Conservation (phyloP, 2,329 filamentous ascomycete genomes). For the Aspergillus unguis region DNA sequence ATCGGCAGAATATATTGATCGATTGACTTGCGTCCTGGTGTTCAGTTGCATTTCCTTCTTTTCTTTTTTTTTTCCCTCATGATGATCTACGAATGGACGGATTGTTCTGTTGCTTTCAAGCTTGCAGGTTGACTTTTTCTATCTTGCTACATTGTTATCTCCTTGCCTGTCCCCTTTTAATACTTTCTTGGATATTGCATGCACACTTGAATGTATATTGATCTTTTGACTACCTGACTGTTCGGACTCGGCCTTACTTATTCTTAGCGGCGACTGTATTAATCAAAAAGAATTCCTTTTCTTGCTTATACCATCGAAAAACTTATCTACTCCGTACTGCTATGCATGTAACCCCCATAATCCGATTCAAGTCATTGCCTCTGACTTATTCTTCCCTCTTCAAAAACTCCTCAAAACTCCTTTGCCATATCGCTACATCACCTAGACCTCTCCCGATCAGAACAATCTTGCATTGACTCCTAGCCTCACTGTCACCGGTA, state of each 20-base stretch:
- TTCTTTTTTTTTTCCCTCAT: neutral
- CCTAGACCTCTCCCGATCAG: constrained; percentile 47
- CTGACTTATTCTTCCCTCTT: constrained; percentile 1
- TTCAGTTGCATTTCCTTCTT: neutral
- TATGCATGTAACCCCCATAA: neutral
- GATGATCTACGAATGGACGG: constrained; percentile 20
- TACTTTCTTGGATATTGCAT: constrained; percentile 5
- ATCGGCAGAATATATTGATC: neutral
- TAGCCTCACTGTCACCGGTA: neutral
- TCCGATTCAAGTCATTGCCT: neutral
- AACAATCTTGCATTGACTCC: constrained; percentile 43
- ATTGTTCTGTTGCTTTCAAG: neutral
- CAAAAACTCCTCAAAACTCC: constrained; percentile 34
- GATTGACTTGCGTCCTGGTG: neutral
- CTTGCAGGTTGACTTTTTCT: neutral
- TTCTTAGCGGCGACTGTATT: constrained; percentile 28
- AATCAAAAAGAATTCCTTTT: constrained; percentile 19
- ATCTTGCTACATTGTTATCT: neutral
- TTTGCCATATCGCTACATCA: constrained; percentile 31
- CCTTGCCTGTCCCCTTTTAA: constrained; percentile 6
- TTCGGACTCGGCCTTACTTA: constrained; percentile 13
- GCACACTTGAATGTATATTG: constrained; percentile 27
- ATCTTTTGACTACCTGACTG: constrained; percentile 4
- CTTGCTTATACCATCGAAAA: neutral
- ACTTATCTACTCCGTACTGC: neutral